Evolutionary conservation across 208 protist species (phyloP).

Genomic region (Leishmania martiniquensis): DNA sequence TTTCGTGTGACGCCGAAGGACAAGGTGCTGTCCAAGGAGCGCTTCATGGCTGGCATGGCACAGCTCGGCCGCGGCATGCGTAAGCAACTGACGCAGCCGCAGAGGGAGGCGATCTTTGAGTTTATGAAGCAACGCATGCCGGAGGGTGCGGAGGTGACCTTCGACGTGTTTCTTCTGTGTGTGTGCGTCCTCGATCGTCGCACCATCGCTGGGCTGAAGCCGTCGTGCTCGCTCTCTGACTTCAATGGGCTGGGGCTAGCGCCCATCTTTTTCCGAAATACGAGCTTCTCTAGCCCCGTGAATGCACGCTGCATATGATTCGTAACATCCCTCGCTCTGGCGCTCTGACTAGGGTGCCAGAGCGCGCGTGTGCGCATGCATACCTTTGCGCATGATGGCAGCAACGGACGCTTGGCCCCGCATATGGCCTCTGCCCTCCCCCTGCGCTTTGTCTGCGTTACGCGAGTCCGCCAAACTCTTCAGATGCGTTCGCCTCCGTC

Average conservation of each 20-base stretch:
- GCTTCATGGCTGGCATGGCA: slow-evolving; percentile 68
- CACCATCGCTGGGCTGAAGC: slow-evolving; percentile 17
- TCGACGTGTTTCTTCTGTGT: slow-evolving; percentile 70
- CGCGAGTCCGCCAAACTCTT: too few relatives aligned
- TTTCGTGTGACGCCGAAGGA: slow-evolving; percentile 73
- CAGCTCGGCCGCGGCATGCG: slow-evolving; percentile 80
- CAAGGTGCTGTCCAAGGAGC: slow-evolving; percentile 55
- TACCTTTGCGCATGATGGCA: neutral
- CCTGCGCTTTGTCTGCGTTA: too few relatives aligned
- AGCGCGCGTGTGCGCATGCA: neutral
- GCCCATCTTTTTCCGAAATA: slow-evolving; percentile 56
- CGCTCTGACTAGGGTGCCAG: neutral
- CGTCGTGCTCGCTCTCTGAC: slow-evolving; percentile 32
- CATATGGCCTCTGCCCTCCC: too few relatives aligned
- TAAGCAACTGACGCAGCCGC: slow-evolving; percentile 74
- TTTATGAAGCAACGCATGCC: slow-evolving; percentile 58
- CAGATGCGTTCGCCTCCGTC: too few relatives aligned
- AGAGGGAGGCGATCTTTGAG: slow-evolving; percentile 80
- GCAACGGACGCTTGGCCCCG: too few relatives aligned
- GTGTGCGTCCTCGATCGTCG: slow-evolving; percentile 75
- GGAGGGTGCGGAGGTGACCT: slow-evolving; percentile 47
- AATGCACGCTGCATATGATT: slow-evolving; percentile 17
- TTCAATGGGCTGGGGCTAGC: slow-evolving; percentile 50
- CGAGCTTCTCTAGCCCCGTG: slow-evolving; percentile 52
- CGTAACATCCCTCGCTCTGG: neutral